A percentile compares a stretch with the other conserved stretches of the same genome.
Evolutionary conservation across 2,329 filamentous ascomycete species (phyloP).

Genomic region (Bipolaris bicolor): DNA sequence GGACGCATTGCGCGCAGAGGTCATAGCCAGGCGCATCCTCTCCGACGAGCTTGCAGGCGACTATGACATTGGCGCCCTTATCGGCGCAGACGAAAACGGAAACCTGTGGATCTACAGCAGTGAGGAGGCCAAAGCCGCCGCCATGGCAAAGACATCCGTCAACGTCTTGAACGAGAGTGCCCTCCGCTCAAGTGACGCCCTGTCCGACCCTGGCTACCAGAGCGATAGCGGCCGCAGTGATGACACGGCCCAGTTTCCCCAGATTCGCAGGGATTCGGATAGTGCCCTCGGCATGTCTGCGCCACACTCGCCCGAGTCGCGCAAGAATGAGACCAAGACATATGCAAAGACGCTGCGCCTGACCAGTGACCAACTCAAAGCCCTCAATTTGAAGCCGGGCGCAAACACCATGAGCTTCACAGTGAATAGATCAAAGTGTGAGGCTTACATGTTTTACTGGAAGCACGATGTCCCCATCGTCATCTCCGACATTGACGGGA

Average conservation of each 20-base stretch:
- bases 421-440: slow-evolving; percentile 91
- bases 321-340: slow-evolving; percentile 73
- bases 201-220: slow-evolving; percentile 93
- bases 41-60: slow-evolving; percentile 92
- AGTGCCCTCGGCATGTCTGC: slow-evolving; percentile 70
- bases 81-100: slow-evolving; percentile 92
- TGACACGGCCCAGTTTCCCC: slow-evolving; percentile 59
- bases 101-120: slow-evolving; percentile 99
- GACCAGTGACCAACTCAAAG: slow-evolving; percentile 93
- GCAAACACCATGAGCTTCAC: slow-evolving; percentile 95
- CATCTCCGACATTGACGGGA: slow-evolving; percentile 98
- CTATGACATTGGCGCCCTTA: slow-evolving; percentile 94
- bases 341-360: slow-evolving; percentile 96
- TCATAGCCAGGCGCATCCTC: slow-evolving; percentile 90
- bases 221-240: slow-evolving; percentile 78
- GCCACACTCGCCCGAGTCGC: slow-evolving; percentile 58
- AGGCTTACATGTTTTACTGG: slow-evolving; percentile 94
- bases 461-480: slow-evolving; percentile 89
- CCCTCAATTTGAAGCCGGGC: slow-evolving; percentile 80
- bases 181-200: slow-evolving; percentile 73
- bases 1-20: slow-evolving; percentile 87
- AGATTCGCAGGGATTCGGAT: slow-evolving; percentile 71
- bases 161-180: slow-evolving; percentile 58
- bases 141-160: slow-evolving; percentile 68
- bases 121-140: slow-evolving; percentile 91